Evolutionary conservation across 495 filamentous ascomycete species (phyloP), one percentile per base, ranked within the genome.

Genomic region (Aspergillus saccharolyticus): DNA sequence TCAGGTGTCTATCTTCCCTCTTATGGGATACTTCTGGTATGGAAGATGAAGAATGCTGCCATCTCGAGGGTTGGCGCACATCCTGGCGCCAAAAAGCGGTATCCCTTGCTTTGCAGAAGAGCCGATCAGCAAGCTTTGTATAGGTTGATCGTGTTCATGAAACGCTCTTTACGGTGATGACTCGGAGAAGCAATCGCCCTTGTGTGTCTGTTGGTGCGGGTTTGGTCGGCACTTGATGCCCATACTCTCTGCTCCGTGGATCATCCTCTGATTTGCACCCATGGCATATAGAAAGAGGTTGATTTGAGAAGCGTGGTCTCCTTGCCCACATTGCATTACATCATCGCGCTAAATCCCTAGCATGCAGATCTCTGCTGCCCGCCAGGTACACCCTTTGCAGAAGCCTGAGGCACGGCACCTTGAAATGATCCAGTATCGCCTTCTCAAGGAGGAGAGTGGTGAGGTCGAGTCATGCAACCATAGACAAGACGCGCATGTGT

Each of bases 21-120:
- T 50, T 50, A 24, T 49, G 24, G 47, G 24, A 14, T 50, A 17
- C 33, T 12, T 50, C 20, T 28, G 47, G 47, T 50, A 50, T 50
- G 47, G 22, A 18, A 30, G 17, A 20, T 18, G 21, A 50, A 50
- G 47, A 50, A 50, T 50, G 47, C 47, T 28, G 22, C 47, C 22
- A 50, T 28, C 22, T 30, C 22, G 17, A 28, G 22, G 33, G 33
- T 39, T 10, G 15, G n/a, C 30, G 47, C 47, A 50, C 47, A 50
- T 50, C 47, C 22, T 30, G 15, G 22, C 17, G 22, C 28, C 24
- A 28, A 50, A 28, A n/a, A 50, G 47, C 47, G 47, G 47, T 50
- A 50, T 50, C 47, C 47, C 47, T 50, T 50, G 47, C 47, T 25
- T 49, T 28, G 12, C 9, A 12, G 33, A 39, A 39, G 33, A 39